Percentiles rank a stretch among this genome's conserved stretches.
Conservation (phyloP, 176 grass and related monocot species). For the Raddia guianensis region DNA sequence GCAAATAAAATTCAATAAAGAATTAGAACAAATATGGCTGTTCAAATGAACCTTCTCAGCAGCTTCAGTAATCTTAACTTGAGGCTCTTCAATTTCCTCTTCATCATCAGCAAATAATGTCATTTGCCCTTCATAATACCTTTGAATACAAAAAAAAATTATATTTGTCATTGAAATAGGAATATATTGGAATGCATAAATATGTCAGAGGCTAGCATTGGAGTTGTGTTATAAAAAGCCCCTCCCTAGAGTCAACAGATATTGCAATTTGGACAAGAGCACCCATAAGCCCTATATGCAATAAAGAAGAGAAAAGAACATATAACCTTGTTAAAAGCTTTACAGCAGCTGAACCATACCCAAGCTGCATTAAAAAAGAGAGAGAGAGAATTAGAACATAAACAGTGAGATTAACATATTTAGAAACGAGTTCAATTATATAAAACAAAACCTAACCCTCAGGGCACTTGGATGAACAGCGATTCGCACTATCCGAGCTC, state of each 20-base stretch:
- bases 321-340: slow-evolving; percentile 65
- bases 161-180: neutral
- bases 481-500: slow-evolving; percentile 91
- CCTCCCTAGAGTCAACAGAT: slow-evolving; percentile 8
- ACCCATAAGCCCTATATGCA: slow-evolving; percentile 7
- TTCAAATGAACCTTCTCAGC: slow-evolving; percentile 73
- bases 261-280: slow-evolving; percentile 2
- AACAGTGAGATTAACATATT: neutral
- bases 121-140: slow-evolving; percentile 84
- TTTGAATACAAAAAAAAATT: slow-evolving; percentile 29
- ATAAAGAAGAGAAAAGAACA: slow-evolving; percentile 11
- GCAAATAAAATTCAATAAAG: neutral
- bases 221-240: neutral
- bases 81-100: slow-evolving; percentile 63
- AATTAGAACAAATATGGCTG: neutral
- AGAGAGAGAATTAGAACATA: neutral
- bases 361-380: slow-evolving; percentile 53
- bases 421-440: slow-evolving; percentile 4
- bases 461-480: slow-evolving; percentile 91
- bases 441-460: slow-evolving; percentile 62
- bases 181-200: slow-evolving; percentile 20
- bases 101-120: slow-evolving; percentile 54
- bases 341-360: slow-evolving; percentile 83
- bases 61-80: slow-evolving; percentile 74
- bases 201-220: neutral